These are phyloP conservation scores for Colletotrichum godetiae DNA, from an alignment of 2,329 filamentous ascomycete species.

Conservation along the genomic window DNA sequence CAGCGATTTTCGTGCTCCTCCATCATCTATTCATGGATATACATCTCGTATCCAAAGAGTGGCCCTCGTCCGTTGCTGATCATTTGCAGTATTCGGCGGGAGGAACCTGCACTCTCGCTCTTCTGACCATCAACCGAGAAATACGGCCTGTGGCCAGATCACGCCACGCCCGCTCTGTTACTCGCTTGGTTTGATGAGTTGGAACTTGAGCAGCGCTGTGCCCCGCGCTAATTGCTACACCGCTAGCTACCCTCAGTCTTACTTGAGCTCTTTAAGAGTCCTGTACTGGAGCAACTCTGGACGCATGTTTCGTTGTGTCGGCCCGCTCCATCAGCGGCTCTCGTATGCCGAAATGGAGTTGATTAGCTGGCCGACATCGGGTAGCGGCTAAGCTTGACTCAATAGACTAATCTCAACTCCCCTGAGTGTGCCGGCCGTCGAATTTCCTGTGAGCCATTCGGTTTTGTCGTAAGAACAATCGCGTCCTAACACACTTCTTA, in stretches of 20 bases:
- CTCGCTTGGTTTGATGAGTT: slow-evolving; percentile 5
- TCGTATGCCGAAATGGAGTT: background rate
- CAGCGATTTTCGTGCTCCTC: background rate
- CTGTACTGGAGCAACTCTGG: background rate
- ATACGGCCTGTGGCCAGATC: background rate
- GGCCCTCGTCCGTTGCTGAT: background rate
- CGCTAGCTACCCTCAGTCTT: background rate
- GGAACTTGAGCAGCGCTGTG: background rate
- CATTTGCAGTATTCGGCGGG: background rate
- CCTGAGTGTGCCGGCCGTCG: background rate
- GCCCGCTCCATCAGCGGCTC: too few relatives aligned
- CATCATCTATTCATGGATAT: background rate
- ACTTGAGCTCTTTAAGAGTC: background rate
- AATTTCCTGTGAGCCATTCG: too few relatives aligned
- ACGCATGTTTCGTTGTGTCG: background rate
- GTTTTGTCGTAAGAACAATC: background rate
- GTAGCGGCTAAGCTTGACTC: background rate
- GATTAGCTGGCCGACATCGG: background rate
- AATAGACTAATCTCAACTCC: background rate
- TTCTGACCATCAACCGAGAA: background rate
- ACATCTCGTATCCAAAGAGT: background rate
- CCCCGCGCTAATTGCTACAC: background rate
- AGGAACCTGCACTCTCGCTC: background rate
- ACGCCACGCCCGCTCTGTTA: background rate
- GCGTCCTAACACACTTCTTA: background rate